Evolutionary conservation across 306 rosid genomes (phyloP), one percentile per base, ranked within the genome.

Genomic region (Fragaria iinumae): DNA sequence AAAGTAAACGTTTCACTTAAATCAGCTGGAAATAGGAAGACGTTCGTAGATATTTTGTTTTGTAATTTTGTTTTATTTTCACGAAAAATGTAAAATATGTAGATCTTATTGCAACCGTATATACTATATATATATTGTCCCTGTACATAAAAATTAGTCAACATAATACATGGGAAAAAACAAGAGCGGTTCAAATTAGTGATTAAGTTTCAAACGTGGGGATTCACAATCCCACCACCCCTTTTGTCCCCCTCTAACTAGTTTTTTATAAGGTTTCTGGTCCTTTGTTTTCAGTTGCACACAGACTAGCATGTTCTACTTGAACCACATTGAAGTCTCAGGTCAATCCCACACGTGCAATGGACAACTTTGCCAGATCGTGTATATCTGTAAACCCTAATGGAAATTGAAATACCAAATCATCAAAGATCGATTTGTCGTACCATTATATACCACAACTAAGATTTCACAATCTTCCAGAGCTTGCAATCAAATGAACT

Each of bases 331-430:
- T 75, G 60, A n/a, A 75, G 80, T 82, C 83, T 6, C 76, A 83
- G 83, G 64, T 78, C 69, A 75, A 72, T 20, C 29, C 73, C 87
- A 78, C 90, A 86, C 86, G 88, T 86, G 88, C 83, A 72, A 32
- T 70, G 67, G 1, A 71, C 79, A 81, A 76, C 74, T 45, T 72
- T 79, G 80, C 86, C 74, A 41, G 76, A 69, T 82, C 77, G 65
- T 78, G 38, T 77, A 23, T 44, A 12, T 84, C 74, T 77, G 90
- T 80, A 86, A 88, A 75, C 68, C 29, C 50, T 11, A 53, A 12
- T 23, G 18, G 21, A 57, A 23, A 23, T 11, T 57, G 36, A 18
- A 14, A 59, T 52, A 18, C 23, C 57, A 52, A 52, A 52, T 6
- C 10, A 52, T 6, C 10, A 52, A 52, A 36, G 55, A 14, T 49